Evolutionary conservation across 306 rosid genomes (phyloP), one percentile per base, ranked within the genome.

Genomic region (Sechiopsis laciniata): DNA sequence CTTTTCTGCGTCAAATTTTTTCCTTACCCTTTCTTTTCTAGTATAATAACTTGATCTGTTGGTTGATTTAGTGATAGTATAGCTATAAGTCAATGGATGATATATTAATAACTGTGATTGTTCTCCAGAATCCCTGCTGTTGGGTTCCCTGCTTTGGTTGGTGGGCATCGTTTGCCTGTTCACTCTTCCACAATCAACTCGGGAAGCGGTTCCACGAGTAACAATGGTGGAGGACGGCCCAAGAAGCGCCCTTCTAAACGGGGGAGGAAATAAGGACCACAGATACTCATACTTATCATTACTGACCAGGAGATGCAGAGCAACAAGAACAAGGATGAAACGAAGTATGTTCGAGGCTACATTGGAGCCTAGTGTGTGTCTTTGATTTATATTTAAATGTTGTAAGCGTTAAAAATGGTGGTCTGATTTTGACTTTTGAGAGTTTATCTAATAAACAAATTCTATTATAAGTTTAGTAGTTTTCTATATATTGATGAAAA

Each of bases 121-220:
- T 78, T n/a, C 62, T 74, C 73, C 90, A 90, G 96, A 92, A 92
- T 86, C 92, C 96, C 98, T 93, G 98, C 98, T 90, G 98, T 74
- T 92, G 98, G 98, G 90, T 92, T 92, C 98, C 98, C 98, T 92
- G 98, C 96, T 93, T 32, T 86, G 96, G 97, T 81, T 80, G 70
- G 60, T 86, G 98, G 97, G 89, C 86, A 80, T 85, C 87, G 82
- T 74, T 66, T 88, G 89, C 93, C 91, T 79, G 66, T 80, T 81
- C 80, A 78, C 75, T 40, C 91, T 84, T 61, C 85, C 85, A 73
- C 77, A 64, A 72, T 73, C 71, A 63, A 77, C 80, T 40, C 78
- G 46, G 80, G 78, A 74, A 74, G 59, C 61, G 57, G 75, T 72
- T 76, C 85, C 82, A 80, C 78, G 22, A 67, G 85, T 71, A 82